Evolutionary conservation across 768 basidiomycete genomes (phyloP).

Genomic region (Amanita pallidorosea): DNA sequence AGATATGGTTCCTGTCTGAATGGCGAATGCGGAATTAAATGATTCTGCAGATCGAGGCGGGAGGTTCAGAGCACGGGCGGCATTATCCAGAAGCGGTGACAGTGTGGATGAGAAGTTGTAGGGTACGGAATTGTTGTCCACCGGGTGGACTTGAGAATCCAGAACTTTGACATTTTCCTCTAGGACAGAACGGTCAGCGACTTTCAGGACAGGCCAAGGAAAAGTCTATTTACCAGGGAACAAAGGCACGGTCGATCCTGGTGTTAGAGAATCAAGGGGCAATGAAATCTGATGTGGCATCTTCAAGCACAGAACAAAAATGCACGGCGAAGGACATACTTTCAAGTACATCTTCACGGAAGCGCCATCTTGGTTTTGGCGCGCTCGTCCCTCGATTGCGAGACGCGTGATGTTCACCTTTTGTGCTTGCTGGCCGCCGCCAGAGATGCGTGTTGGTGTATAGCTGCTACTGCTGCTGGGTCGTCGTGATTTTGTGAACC

Average conservation of each 20-base stretch:
- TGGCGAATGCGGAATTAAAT: constrained; percentile 46
- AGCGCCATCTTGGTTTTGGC: constrained; percentile 53
- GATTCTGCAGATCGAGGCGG: constrained; percentile 49
- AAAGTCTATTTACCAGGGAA: constrained; percentile 54
- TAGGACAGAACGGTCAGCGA: constrained; percentile 14
- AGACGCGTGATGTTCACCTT: constrained; percentile 62
- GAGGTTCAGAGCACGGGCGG: constrained; percentile 58
- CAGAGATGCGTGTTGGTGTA: constrained; percentile 35
- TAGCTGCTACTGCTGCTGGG: constrained; percentile 26
- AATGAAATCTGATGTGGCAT: constrained; percentile 40
- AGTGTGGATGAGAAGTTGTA: constrained; percentile 62
- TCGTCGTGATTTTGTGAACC: constrained; percentile 11
- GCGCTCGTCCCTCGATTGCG: constrained; percentile 65
- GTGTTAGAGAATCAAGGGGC: constrained; percentile 52
- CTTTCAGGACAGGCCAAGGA: neutral
- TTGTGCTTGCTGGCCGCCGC: constrained; percentile 24
- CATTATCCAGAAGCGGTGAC: constrained; percentile 55
- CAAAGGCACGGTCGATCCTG: constrained; percentile 60
- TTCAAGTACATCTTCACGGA: constrained; percentile 70
- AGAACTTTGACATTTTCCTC: constrained; percentile 77
- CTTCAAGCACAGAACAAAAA: neutral
- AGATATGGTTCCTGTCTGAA: constrained; percentile 23
- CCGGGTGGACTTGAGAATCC: constrained; percentile 64
- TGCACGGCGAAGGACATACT: constrained; percentile 23
- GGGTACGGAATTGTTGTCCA: constrained; percentile 59